Conservation (phyloP, 2,329 filamentous ascomycete genomes). For the Venturia nashicola region DNA sequence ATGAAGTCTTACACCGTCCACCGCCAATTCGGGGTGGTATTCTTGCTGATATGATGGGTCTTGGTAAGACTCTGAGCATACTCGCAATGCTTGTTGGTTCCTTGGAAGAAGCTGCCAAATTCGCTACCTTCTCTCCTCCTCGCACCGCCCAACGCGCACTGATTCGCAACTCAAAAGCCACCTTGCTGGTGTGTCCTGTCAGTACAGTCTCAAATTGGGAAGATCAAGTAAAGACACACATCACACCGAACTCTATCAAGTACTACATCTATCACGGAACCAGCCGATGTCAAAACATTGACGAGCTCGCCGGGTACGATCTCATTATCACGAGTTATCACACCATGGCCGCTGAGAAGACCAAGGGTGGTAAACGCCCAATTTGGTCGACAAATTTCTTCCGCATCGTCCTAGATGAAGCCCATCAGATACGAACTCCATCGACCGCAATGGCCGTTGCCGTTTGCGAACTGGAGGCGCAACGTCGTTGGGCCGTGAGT, state of each 20-base stretch:
- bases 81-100: conserved; percentile 64
- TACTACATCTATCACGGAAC: conserved; percentile 82
- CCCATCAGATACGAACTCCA: conserved; percentile 84
- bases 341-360: conserved; percentile 61
- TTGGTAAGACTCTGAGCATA: conserved; percentile 56
- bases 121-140: conserved; percentile 43
- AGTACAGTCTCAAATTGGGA: conserved; percentile 84
- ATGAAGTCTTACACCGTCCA: conserved; percentile 25
- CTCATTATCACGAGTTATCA: conserved; percentile 89
- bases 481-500: conserved; percentile 91
- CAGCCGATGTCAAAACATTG: conserved; percentile 50
- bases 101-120: conserved; percentile 48
- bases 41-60: conserved; percentile 39
- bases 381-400: conserved; percentile 70
- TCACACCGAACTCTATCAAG: conserved; percentile 50
- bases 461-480: conserved; percentile 65
- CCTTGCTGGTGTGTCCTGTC: conserved; percentile 76
- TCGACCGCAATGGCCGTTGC: conserved; percentile 72
- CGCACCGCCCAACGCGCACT: conserved; percentile 21
- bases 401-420: conserved; percentile 86
- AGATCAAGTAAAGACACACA: conserved; percentile 75
- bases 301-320: conserved; percentile 59
- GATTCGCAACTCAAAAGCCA: conserved; percentile 59
- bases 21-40: conserved; percentile 30
- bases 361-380: conserved; percentile 51